These are phyloP conservation scores for Aspergillus ochraceoroseus DNA, from an alignment of 2,329 filamentous ascomycete species.

Conservation along the genomic window DNA sequence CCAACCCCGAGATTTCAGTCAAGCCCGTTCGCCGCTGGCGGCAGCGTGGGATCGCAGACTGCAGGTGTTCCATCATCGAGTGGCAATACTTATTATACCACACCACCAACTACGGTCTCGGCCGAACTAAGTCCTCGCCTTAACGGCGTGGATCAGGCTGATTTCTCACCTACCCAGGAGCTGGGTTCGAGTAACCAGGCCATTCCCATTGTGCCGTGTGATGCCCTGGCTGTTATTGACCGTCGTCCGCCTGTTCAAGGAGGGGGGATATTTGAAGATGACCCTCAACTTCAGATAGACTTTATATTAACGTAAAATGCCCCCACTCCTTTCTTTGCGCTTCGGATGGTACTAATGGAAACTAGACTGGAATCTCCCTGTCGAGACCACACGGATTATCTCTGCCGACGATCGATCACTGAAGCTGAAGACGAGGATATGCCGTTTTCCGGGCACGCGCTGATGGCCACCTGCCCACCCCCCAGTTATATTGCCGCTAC, in stretches of 20 bases:
- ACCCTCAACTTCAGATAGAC: slow-evolving; percentile 46
- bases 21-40: slow-evolving; percentile 41
- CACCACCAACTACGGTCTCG: slow-evolving; percentile 31
- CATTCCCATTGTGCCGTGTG: slow-evolving; percentile 22
- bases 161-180: slow-evolving; percentile 28
- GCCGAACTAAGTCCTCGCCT: slow-evolving; percentile 30
- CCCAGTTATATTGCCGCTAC: slow-evolving; percentile 56
- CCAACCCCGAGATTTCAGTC: slow-evolving; percentile 29
- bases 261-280: slow-evolving; percentile 41
- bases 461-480: slow-evolving; percentile 90
- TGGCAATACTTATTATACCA: slow-evolving; percentile 28
- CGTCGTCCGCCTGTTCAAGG: slow-evolving; percentile 22
- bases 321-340: neutral
- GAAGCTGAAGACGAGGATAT: slow-evolving; percentile 58
- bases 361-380: slow-evolving; percentile 53
- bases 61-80: slow-evolving; percentile 23
- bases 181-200: slow-evolving; percentile 24
- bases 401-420: slow-evolving; percentile 69
- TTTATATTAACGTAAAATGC: slow-evolving; percentile 44
- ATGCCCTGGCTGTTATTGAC: slow-evolving; percentile 26
- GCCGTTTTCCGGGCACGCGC: slow-evolving; percentile 71
- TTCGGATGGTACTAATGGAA: neutral
- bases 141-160: slow-evolving; percentile 27
- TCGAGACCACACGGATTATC: slow-evolving; percentile 62
- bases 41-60: slow-evolving; percentile 34